A percentile compares a stretch with the other conserved stretches of the same genome.
phyloP scores from a whole-genome alignment of 2,329 filamentous ascomycete genomes.

The Helotiales sp. region DNA sequence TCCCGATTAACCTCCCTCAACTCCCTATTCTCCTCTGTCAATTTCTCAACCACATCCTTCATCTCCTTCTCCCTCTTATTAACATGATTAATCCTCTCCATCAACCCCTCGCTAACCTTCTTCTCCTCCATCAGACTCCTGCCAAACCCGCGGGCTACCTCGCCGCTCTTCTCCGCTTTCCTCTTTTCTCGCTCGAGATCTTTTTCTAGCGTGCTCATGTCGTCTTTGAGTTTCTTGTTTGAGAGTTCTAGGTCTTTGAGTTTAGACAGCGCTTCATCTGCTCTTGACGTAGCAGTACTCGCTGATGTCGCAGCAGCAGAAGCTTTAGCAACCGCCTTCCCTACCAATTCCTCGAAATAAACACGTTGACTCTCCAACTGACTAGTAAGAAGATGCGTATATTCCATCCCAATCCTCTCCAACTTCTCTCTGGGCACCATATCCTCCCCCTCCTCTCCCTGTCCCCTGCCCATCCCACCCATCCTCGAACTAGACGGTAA shows the following conservation, averaged over 20 bases:
- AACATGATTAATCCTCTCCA: conserved; percentile 78
- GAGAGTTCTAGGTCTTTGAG: conserved; percentile 54
- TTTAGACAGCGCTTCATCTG: conserved; percentile 49
- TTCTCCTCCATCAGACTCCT: conserved; percentile 85
- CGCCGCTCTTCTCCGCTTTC: conserved; percentile 70
- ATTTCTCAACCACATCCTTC: conserved; percentile 65
- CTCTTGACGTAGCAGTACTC: conserved; percentile 56
- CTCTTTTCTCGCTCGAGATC: conserved; percentile 68
- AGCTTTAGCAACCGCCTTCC: conserved; percentile 87
- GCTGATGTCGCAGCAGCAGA: conserved; percentile 68
- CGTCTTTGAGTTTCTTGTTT: conserved; percentile 46
- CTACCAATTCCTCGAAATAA: conserved; percentile 92
- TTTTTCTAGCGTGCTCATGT: conserved; percentile 69
- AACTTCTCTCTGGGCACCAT: conserved; percentile 69
- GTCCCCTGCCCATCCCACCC: not conserved
- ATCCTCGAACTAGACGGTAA: conserved; percentile 54
- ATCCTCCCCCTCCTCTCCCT: conserved; percentile 46
- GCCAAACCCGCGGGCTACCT: conserved; percentile 73
- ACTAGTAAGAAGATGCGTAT: conserved; percentile 88
- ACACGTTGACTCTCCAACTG: conserved; percentile 90
- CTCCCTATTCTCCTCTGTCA: conserved; percentile 84
- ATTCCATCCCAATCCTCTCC: conserved; percentile 85
- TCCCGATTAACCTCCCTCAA: conserved; percentile 86
- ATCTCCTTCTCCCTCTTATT: conserved; percentile 61
- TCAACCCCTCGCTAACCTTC: conserved; percentile 74